Conservation (phyloP, 1,284 basidiomycete genomes). For the Cystobasidium pallidum region DNA sequence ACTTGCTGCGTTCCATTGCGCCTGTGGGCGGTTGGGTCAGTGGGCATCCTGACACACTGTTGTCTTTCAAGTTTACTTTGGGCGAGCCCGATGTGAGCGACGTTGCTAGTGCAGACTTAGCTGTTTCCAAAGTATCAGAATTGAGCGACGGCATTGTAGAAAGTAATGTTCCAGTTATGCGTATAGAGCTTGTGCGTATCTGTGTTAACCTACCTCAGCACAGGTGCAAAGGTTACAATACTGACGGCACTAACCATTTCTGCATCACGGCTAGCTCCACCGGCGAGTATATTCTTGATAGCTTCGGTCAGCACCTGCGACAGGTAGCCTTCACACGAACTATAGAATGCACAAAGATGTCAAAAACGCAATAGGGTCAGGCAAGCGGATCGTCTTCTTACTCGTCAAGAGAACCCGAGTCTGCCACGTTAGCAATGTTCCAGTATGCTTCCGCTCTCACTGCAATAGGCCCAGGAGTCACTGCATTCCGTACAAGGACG, state of each 20-base stretch:
- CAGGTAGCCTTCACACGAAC: background rate
- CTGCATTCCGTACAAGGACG: background rate
- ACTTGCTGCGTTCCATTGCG: constrained; percentile 18
- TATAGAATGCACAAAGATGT: background rate
- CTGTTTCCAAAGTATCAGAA: background rate
- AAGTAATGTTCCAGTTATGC: background rate
- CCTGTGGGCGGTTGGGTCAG: background rate
- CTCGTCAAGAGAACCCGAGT: background rate
- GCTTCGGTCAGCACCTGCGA: background rate
- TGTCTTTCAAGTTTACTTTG: background rate
- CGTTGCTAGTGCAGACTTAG: background rate
- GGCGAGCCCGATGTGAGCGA: background rate
- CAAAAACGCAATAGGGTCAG: background rate
- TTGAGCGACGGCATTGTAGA: background rate
- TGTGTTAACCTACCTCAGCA: background rate
- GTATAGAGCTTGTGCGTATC: constrained; percentile 11
- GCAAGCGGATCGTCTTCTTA: background rate
- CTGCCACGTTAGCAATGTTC: constrained; percentile 4
- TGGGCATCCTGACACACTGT: background rate
- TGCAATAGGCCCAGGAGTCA: background rate
- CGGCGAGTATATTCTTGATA: background rate
- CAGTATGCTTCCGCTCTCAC: constrained; percentile 4
- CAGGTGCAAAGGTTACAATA: background rate
- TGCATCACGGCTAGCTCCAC: constrained; percentile 1
- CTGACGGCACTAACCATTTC: constrained; percentile 17